Base-by-base conservation (phyloP, 2,329 filamentous ascomycete genomes). In the Monilinia laxa region DNA sequence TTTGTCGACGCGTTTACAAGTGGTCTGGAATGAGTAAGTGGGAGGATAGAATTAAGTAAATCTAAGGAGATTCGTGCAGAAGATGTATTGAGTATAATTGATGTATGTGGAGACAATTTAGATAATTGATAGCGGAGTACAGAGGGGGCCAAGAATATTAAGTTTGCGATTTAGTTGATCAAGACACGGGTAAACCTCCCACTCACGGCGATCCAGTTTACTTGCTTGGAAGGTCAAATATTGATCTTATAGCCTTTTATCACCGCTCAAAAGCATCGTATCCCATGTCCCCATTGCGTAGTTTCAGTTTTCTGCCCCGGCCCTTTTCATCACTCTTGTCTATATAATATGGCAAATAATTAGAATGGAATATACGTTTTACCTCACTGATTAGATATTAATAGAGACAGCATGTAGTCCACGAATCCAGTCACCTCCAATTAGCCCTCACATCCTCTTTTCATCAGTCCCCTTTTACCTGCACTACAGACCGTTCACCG, bases 1-100 rank as follows among this genome's bases (percentile, higher is more conserved):
- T 63, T 38, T 63, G 60, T n/a, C 51, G 49, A 63, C 23, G 60
- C 18, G 51, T 63, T n/a, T 40, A 63, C 31, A 54, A 31, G 18
- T 51, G 45, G 45, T 40, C 51, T 62, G 9, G 28, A 1, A 62
- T 62, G 58, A 51, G 14, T 6, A 51, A 51, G 31, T 62, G 58
- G 58, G 45, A 62, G 45, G 25, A 38, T 6, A 51, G 25, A n/a
- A 7, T 62, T 18, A 23, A 51, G 28, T 18, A 14, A 35, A 20
- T 7, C 4, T 16, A 7, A 1, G 18, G 25, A 59, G 23, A 47
- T n/a, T 20, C 23, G 1, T 12, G 25, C 7, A 14, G 28, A 9
- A 35, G 11, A 1, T 7, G 16, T 31, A 42, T 9, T 10, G 2
- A 20, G 3, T 20, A 14, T 40, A 12, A 35, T 1, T 35, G 6